Evolutionary conservation across 2,329 filamentous ascomycete genomes (phyloP).

Genomic region (Sporothrix pallida): DNA sequence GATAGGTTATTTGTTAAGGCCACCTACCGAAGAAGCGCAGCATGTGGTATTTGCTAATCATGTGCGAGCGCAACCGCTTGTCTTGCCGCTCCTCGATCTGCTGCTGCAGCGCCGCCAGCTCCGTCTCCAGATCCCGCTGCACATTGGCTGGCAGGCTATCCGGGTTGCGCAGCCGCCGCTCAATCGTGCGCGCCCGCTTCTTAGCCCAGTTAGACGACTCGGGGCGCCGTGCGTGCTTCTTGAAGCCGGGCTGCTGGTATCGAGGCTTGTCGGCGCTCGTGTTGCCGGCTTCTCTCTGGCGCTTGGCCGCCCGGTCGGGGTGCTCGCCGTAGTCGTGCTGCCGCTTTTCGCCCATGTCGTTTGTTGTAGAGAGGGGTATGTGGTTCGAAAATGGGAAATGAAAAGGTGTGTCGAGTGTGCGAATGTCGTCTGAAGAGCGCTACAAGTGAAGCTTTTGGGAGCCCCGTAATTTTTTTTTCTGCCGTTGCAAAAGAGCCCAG

Average conservation of each 20-base stretch:
- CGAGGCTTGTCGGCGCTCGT: conserved; percentile 29
- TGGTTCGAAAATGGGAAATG: background rate
- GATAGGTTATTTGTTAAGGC: background rate
- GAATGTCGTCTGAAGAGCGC: too few relatives aligned
- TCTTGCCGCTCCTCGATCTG: conserved; percentile 65
- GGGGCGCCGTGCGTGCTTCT: conserved; percentile 52
- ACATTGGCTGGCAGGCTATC: conserved; percentile 70
- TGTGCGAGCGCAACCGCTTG: conserved; percentile 67
- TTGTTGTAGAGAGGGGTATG: background rate
- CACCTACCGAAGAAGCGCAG: conserved; percentile 78
- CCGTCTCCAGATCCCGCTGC: conserved; percentile 72
- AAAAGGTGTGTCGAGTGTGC: too few relatives aligned
- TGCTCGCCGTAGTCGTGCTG: conserved; percentile 38
- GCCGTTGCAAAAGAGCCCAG: conserved; percentile 3
- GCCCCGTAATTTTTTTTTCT: conserved; percentile 26
- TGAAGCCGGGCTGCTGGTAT: conserved; percentile 39
- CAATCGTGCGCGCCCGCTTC: conserved; percentile 72
- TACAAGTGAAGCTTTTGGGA: background rate
- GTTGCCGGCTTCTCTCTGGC: conserved; percentile 27
- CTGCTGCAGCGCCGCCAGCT: conserved; percentile 68
- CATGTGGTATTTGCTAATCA: conserved; percentile 83
- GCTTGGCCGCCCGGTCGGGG: conserved; percentile 36
- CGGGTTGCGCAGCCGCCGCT: conserved; percentile 64
- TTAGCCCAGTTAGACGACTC: conserved; percentile 67
- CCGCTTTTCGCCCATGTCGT: conserved; percentile 44